A percentile compares a stretch with the other conserved stretches of the same genome.
These are phyloP conservation scores for Binderoboletus segoi DNA, from an alignment of 1,284 basidiomycete species.

Conservation along the genomic window DNA sequence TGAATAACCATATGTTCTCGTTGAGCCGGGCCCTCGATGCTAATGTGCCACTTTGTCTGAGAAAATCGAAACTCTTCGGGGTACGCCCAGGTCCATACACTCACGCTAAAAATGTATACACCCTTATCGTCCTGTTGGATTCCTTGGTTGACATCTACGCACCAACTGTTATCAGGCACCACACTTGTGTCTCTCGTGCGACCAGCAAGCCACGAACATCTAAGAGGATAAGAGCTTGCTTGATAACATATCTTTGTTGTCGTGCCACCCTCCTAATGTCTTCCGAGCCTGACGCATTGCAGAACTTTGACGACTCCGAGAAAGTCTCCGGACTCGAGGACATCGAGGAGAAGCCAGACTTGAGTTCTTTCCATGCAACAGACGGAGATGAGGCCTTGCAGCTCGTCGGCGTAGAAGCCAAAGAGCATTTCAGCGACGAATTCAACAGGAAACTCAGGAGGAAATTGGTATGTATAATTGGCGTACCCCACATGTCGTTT, in stretches of 20 bases:
- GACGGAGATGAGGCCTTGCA: slow-evolving; percentile 61
- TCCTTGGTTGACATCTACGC: not conserved
- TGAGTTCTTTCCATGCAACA: slow-evolving; percentile 34
- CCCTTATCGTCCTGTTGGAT: slow-evolving; percentile 21
- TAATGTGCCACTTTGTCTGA: slow-evolving; percentile 4
- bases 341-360: slow-evolving; percentile 20
- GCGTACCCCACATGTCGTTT: not conserved
- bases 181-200: slow-evolving; percentile 1
- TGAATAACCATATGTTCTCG: slow-evolving; percentile 18
- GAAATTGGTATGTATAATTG: slow-evolving; percentile 52
- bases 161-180: slow-evolving; percentile 15
- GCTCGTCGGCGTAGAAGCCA: slow-evolving; percentile 56
- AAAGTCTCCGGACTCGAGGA: slow-evolving; percentile 6
- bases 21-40: slow-evolving; percentile 7
- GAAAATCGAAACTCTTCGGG: slow-evolving; percentile 4
- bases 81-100: slow-evolving; percentile 3
- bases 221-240: slow-evolving; percentile 17
- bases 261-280: slow-evolving; percentile 16
- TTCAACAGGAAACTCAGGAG: slow-evolving; percentile 57
- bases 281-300: slow-evolving; percentile 12
- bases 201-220: slow-evolving; percentile 3
- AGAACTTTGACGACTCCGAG: slow-evolving; percentile 14
- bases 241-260: too few species aligned
- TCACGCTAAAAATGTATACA: slow-evolving; percentile 11
- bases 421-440: slow-evolving; percentile 58